phyloP scores from a whole-genome alignment of 2,329 filamentous ascomycete species.

The Aspergillus spinulosporus region DNA sequence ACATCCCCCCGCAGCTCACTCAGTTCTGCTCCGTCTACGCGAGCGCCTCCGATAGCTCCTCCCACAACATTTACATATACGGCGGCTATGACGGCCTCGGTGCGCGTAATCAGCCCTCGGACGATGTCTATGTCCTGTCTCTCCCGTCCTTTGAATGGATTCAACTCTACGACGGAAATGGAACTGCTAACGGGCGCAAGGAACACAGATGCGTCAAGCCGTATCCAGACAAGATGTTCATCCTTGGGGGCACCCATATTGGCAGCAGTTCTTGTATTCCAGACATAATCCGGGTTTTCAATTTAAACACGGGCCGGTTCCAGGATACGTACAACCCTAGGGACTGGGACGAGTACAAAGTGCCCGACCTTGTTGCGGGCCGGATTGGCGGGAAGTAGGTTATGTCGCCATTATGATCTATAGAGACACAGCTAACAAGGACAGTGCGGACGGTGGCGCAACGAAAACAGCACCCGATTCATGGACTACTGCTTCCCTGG shows the following conservation, averaged over 20 bases:
- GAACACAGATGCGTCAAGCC: constrained; percentile 36
- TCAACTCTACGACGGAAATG: constrained; percentile 32
- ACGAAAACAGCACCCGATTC: constrained; percentile 5
- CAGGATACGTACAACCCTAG: constrained; percentile 15
- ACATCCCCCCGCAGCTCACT: constrained; percentile 36
- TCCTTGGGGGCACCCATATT: constrained; percentile 34
- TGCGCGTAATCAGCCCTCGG: constrained; percentile 33
- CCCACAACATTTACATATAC: constrained; percentile 53
- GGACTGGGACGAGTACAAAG: constrained; percentile 14
- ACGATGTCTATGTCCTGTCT: constrained; percentile 50
- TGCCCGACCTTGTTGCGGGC: constrained; percentile 11
- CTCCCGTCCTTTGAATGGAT: constrained; percentile 51
- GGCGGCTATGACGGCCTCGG: constrained; percentile 47
- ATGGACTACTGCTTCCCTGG: constrained; percentile 15
- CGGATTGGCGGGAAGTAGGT: constrained; percentile 14
- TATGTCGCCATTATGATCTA: too few species aligned
- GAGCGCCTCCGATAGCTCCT: constrained; percentile 39
- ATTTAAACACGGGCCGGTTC: constrained; percentile 16
- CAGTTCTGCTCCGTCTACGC: constrained; percentile 46
- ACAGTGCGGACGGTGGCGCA: constrained; percentile 12
- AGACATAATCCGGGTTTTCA: constrained; percentile 14
- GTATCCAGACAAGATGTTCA: constrained; percentile 53
- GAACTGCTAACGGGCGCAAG: constrained; percentile 20
- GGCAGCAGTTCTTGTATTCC: neutral
- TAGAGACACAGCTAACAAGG: neutral